Conservation (phyloP, 768 basidiomycete species). For the Trametes sanguinea region DNA sequence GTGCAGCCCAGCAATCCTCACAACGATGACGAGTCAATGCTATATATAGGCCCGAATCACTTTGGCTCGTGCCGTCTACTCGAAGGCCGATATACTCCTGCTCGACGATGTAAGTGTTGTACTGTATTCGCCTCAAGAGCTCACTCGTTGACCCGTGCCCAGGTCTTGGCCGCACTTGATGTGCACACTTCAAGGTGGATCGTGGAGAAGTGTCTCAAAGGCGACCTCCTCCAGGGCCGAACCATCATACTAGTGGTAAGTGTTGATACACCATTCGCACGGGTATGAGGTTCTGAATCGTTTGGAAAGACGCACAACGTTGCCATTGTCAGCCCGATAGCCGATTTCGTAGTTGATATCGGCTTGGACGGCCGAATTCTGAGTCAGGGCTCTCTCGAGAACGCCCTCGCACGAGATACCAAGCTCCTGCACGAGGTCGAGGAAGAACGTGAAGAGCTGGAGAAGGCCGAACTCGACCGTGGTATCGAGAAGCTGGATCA, state of each 20-base stretch:
- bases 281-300: no score
- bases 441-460: constrained; percentile 25
- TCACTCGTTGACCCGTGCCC: background rate
- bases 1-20: no score
- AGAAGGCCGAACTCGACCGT: constrained; percentile 26
- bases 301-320: constrained; percentile 47
- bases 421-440: constrained; percentile 32
- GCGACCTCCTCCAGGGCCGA: constrained; percentile 44
- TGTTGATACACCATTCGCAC: background rate
- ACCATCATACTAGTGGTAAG: constrained; percentile 51
- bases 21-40: no score
- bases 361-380: constrained; percentile 50
- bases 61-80: constrained; percentile 43
- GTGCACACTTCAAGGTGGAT: constrained; percentile 51
- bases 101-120: constrained; percentile 39
- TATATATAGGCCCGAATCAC: constrained; percentile 38
- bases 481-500: constrained; percentile 26
- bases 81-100: constrained; percentile 35
- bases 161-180: constrained; percentile 48
- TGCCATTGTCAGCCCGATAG: constrained; percentile 50
- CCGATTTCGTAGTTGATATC: constrained; percentile 55
- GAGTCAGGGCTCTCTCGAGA: constrained; percentile 48
- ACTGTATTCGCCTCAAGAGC: background rate
- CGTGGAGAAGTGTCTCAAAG: constrained; percentile 46
- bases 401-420: constrained; percentile 42